phyloP scores from a whole-genome alignment of 2,329 filamentous ascomycete species.

The Beauveria sp. region DNA sequence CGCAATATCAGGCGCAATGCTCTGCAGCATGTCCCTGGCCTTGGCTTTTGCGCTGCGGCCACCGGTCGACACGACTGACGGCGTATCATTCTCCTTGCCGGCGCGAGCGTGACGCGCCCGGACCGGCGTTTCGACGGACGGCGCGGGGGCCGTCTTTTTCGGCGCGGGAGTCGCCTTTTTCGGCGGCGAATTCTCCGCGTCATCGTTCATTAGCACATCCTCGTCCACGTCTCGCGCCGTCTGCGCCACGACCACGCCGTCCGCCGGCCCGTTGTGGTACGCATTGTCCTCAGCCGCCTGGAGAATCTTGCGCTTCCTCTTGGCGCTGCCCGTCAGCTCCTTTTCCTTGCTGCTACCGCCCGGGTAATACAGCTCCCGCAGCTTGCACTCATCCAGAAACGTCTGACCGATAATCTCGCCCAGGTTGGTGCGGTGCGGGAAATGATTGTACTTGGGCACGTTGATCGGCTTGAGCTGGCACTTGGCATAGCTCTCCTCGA shows the following conservation, averaged over 20 bases:
- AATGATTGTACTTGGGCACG: constrained; percentile 72
- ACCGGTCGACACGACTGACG: constrained; percentile 56
- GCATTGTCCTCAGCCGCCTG: constrained; percentile 45
- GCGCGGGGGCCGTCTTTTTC: background rate
- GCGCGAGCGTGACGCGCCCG: constrained; percentile 38
- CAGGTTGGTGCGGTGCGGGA: constrained; percentile 82
- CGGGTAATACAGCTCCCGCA: constrained; percentile 61
- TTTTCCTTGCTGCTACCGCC: constrained; percentile 52
- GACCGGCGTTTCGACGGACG: constrained; percentile 30
- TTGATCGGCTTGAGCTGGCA: constrained; percentile 69
- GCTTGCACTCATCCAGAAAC: constrained; percentile 56
- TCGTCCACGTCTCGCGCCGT: constrained; percentile 28
- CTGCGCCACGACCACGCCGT: constrained; percentile 38
- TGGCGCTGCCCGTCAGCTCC: constrained; percentile 34
- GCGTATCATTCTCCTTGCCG: constrained; percentile 80
- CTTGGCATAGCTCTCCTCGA: constrained; percentile 93
- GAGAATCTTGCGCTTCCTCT: constrained; percentile 42
- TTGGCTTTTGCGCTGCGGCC: constrained; percentile 84
- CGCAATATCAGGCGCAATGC: constrained; percentile 74
- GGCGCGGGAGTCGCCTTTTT: background rate
- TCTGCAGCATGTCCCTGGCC: constrained; percentile 69
- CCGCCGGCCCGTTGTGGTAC: constrained; percentile 37
- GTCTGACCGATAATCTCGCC: constrained; percentile 91
- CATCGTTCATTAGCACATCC: constrained; percentile 38
- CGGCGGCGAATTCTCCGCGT: constrained; percentile 26